Evolutionary conservation across 2,329 filamentous ascomycete genomes (phyloP).

Genomic region (Didymella arachidicola): DNA sequence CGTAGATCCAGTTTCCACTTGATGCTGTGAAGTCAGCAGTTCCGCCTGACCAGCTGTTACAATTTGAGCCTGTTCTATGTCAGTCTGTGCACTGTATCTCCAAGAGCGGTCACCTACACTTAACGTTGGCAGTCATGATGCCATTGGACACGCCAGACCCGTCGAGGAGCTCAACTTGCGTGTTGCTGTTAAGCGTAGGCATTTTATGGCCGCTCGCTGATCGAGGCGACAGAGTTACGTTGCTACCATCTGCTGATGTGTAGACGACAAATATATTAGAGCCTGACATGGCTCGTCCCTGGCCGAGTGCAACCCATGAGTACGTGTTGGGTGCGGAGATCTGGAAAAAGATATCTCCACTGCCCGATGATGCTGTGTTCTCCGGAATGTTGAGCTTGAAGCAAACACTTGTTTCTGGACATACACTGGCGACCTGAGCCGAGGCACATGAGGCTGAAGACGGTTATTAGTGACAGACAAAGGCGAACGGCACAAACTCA

Average conservation of each 20-base stretch:
- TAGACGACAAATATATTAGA: conserved; percentile 69
- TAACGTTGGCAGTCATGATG: conserved; percentile 64
- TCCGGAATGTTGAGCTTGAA: conserved; percentile 64
- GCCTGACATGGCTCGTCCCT: conserved; percentile 62
- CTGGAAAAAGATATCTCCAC: conserved; percentile 66
- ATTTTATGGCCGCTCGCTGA: conserved; percentile 54
- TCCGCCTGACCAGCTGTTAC: conserved; percentile 61
- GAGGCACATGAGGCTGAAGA: conserved; percentile 34
- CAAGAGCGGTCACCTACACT: conserved; percentile 50
- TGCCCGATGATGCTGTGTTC: conserved; percentile 58
- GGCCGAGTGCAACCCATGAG: conserved; percentile 64
- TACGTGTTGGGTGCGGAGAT: conserved; percentile 62
- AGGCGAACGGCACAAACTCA: conserved; percentile 20
- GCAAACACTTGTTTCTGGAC: conserved; percentile 48
- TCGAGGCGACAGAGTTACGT: conserved; percentile 66
- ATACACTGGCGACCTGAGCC: conserved; percentile 44
- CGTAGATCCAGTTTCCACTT: conserved; percentile 61
- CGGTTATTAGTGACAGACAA: conserved; percentile 24
- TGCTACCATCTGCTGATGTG: conserved; percentile 59
- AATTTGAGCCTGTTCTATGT: conserved; percentile 56
- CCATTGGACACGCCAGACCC: conserved; percentile 62
- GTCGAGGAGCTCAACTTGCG: conserved; percentile 59
- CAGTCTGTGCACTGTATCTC: conserved; percentile 1
- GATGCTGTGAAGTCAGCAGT: conserved; percentile 58
- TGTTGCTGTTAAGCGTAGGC: conserved; percentile 54